Evolutionary conservation across 2,329 filamentous ascomycete genomes (phyloP), one percentile per base, ranked within the genome.

Genomic region (Clarireedia homoeocarpa): DNA sequence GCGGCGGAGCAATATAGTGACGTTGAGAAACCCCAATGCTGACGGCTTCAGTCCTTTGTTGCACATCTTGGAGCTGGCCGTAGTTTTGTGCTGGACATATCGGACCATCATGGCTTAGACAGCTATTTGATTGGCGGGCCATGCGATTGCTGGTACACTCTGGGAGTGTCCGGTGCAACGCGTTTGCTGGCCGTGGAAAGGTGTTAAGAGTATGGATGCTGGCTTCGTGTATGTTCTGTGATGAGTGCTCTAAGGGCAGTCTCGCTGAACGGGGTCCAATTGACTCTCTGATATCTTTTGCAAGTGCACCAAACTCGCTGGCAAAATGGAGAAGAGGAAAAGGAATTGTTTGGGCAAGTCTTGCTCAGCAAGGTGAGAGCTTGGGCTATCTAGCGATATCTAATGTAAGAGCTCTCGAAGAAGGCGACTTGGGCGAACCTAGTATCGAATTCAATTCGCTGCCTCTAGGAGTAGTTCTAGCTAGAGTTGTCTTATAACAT

Each of bases 61-160:
- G 53, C 53, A 51, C 36, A 20, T 55, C 53, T 55, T 17, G 26
- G 36, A 51, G 38, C 42, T 55, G 46, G 46, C 46, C 53, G 53
- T 46, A 54, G 39, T 54, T 23, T 49, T 39, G 36, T 9, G 48
- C 30, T 24, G 34, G 34, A 38, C 23, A 40, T 42, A 34, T 23
- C 6, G 24, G 10, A 24, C 24, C 6, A 4, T 12, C 20, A 45
- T 24, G n/a, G 12, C n/a, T 5, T 3, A 24, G 12, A 45, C 20
- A 5, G 42, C 10, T 45, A 14, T 15, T 17, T 12, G 42, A 45
- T 45, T 45, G 42, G 42, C 42, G 42, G 20, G 20, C 6, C 7
- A 23, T 45, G n/a, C 23, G 6, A 23, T 20, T 5, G 12, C 20
- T 45, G 42, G 10, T 34, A 45, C 5, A 4, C n/a, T 45, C 14